Base-by-base conservation (phyloP, 2,329 filamentous ascomycete species). In the Xylariales sp. region DNA sequence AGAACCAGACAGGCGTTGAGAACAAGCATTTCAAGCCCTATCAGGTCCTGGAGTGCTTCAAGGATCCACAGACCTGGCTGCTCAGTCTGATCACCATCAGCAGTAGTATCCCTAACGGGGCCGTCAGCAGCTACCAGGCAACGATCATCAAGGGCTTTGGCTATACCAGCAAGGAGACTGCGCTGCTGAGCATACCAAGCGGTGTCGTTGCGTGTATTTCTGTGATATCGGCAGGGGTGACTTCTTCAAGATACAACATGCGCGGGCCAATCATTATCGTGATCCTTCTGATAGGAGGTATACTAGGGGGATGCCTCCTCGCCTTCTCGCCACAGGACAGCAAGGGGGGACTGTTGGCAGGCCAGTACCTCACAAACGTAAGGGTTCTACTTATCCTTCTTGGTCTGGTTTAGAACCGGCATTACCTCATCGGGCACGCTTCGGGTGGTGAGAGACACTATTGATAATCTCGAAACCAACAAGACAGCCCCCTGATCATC, bases 261-360 rank as follows among this genome's bases (percentile, higher is more conserved):
- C 63, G 70, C 31, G 65, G 65, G 45, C 59, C 63, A 4, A 61
- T 64, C 49, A 65, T 69, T 48, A 56, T 52, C 27, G 40, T 65
- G 27, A 54, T 65, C 25, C 62, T 66, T 38, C 62, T 68, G n/a
- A 57, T 72, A 12, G 70, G 69, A 1, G 68, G 64, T 1, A 68
- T 74, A 31, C 58, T 71, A 15, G 69, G 68, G 4, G 70, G 65
- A 3, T 58, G 57, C 38, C 55, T 69, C 7, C 63, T 70, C 52
- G 64, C 59, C 10, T 66, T 63, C 49, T 55, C 57, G 15, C 49
- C 53, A 11, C 52, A 59, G 2, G 51, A 52, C 36, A 49, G 43
- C 29, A 67, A 71, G 50, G 65, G 62, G 34, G 59, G 60, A 0
- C 56, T 65, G n/a, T 51, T 72, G 9, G 58, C 66, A 2, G 69